Conservation (phyloP, 495 filamentous ascomycete species). For the Podospora pseudocomata region DNA sequence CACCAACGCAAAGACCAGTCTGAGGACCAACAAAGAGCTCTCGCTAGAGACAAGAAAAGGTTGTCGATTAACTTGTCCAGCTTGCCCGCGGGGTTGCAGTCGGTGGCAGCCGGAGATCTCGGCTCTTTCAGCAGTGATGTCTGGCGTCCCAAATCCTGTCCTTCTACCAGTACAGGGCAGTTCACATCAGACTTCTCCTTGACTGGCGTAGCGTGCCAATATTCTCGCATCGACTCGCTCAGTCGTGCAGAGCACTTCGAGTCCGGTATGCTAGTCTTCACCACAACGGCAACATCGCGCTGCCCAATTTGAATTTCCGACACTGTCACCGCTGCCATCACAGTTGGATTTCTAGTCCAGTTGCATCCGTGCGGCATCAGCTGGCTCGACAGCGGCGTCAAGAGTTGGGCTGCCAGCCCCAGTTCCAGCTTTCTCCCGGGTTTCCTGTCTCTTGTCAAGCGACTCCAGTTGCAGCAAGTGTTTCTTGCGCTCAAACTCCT, state of each 20-base stretch:
- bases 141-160: no score
- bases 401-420: not conserved
- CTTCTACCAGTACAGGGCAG: no score
- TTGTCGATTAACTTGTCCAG: no score
- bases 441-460: not conserved
- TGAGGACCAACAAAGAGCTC: no score
- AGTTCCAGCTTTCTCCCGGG: not conserved
- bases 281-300: not conserved
- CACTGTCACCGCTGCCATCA: not conserved
- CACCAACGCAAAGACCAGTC: no score
- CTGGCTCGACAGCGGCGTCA: not conserved
- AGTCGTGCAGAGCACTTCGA: not conserved
- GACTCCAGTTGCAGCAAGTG: conserved; percentile 1
- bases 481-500: conserved; percentile 25
- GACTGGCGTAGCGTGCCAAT: no score
- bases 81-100: no score
- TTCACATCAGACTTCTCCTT: no score
- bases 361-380: not conserved
- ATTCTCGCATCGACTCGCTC: no score
- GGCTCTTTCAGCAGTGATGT: no score
- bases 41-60: no score
- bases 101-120: no score
- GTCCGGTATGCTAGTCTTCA: not conserved
- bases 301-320: not conserved
- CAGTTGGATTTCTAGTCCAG: not conserved